Conservation (phyloP, 164 flowering plant genomes). For the Annona squamosa region DNA sequence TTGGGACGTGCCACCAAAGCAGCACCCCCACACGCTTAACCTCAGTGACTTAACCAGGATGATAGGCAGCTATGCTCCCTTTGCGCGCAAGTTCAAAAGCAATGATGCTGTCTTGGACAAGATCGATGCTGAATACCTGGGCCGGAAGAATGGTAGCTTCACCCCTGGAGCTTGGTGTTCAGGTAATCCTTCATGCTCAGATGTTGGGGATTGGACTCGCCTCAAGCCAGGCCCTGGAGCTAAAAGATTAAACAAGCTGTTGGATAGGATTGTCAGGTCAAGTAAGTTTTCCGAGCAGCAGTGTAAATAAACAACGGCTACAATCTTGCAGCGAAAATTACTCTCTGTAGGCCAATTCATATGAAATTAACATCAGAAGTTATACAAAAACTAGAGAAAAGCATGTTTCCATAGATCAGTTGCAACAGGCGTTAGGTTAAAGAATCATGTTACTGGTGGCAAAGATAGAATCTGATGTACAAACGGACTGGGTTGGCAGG, state of each 20-base stretch:
- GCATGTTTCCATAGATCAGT: neutral
- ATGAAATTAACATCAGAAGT: neutral
- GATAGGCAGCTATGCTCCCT: conserved; percentile 59
- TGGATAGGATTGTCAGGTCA: conserved; percentile 24
- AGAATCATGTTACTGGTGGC: neutral
- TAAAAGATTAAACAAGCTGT: conserved; percentile 37
- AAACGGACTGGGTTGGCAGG: neutral
- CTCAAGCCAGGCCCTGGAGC: conserved; percentile 66
- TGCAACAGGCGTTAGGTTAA: neutral
- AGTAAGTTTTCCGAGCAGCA: conserved; percentile 29
- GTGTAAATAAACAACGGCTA: conserved; percentile 36
- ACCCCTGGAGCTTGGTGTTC: conserved; percentile 91
- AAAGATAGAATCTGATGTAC: neutral
- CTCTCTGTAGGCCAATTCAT: conserved; percentile 1
- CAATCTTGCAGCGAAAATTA: neutral
- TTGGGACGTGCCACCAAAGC: conserved; percentile 76
- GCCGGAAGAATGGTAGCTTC: conserved; percentile 43
- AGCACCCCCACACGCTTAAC: conserved; percentile 65
- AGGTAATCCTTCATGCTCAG: conserved; percentile 47
- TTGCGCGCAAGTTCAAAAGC: conserved; percentile 63
- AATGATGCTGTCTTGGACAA: conserved; percentile 50
- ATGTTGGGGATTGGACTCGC: conserved; percentile 38
- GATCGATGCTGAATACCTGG: conserved; percentile 53
- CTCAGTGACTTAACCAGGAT: conserved; percentile 48
- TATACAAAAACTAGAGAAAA: neutral